Evolutionary conservation across 768 basidiomycete species (phyloP).

Genomic region (Russula lepida): DNA sequence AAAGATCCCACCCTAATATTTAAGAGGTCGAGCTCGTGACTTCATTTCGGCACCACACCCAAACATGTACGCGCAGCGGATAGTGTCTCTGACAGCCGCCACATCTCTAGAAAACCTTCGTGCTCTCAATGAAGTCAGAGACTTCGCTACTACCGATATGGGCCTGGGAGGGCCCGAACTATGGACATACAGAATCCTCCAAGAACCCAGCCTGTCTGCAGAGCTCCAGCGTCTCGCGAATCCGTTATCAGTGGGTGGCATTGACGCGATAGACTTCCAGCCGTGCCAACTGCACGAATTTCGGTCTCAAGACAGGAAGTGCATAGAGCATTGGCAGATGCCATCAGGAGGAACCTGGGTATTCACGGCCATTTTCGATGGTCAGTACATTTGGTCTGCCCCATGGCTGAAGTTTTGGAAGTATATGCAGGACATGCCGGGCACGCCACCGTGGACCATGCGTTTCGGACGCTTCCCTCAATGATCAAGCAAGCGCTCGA

Average conservation of each 20-base stretch:
- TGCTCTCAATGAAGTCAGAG: constrained; percentile 45
- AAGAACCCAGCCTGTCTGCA: constrained; percentile 33
- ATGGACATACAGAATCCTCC: constrained; percentile 46
- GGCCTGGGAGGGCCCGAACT: constrained; percentile 42
- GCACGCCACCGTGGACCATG: constrained; percentile 40
- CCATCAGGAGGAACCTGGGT: constrained; percentile 33
- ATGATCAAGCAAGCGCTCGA: constrained; percentile 35
- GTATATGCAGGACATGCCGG: constrained; percentile 37
- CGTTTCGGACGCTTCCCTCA: constrained; percentile 33
- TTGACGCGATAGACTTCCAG: constrained; percentile 38
- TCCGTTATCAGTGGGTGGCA: constrained; percentile 28
- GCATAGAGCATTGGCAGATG: constrained; percentile 35
- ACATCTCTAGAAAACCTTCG: constrained; percentile 40
- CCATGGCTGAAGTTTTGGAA: neutral
- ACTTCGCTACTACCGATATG: constrained; percentile 46
- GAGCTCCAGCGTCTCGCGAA: constrained; percentile 35
- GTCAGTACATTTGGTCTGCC: constrained; percentile 23
- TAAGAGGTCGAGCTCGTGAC: neutral
- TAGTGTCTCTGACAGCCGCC: constrained; percentile 39
- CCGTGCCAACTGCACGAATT: constrained; percentile 32
- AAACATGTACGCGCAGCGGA: constrained; percentile 22
- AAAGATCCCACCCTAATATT: neutral
- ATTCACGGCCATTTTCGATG: constrained; percentile 42
- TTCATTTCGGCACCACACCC: neutral
- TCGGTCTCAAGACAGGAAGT: constrained; percentile 37